Percentiles rank a stretch among this genome's conserved stretches.
Evolutionary conservation across 805 yeast genomes (phyloP).

Genomic region (Tetrapisispora phaffii): DNA sequence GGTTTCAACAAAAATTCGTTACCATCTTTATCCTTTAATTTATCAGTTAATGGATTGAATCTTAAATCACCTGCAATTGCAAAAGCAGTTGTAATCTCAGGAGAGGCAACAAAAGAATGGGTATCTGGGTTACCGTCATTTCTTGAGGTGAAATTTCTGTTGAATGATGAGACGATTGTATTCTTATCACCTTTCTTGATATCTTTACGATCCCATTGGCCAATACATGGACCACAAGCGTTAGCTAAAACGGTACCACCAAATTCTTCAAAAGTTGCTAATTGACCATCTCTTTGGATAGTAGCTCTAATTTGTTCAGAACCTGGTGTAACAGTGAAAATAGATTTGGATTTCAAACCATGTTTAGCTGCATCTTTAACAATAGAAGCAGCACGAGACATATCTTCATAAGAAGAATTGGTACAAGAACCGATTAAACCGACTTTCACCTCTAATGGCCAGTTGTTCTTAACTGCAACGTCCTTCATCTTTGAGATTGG

Average conservation of each 20-base stretch:
- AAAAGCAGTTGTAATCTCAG: conserved; percentile 91
- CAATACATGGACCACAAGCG: conserved; percentile 99
- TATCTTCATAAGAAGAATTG: conserved; percentile 95
- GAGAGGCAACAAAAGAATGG: conserved; percentile 94
- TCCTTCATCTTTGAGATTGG: conserved; percentile 82
- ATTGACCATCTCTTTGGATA: conserved; percentile 90
- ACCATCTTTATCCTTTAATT: conserved; percentile 80
- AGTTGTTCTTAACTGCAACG: conserved; percentile 71
- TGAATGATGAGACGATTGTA: conserved; percentile 94
- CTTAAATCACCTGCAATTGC: conserved; percentile 94
- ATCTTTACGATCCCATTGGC: conserved; percentile 96
- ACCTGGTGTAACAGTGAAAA: conserved; percentile 94
- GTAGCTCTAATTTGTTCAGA: conserved; percentile 98
- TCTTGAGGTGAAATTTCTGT: conserved; percentile 97
- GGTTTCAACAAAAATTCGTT: conserved; percentile 80
- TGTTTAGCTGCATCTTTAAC: conserved; percentile 82
- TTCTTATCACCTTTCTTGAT: conserved; percentile 89
- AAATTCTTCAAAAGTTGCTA: conserved; percentile 76
- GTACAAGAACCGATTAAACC: conserved; percentile 98
- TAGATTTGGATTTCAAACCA: conserved; percentile 85
- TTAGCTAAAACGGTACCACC: conserved; percentile 94
- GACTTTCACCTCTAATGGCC: conserved; percentile 90
- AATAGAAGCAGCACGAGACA: conserved; percentile 92
- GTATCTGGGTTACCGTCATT: conserved; percentile 97
- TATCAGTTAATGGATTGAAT: conserved; percentile 91